Conservation (phyloP, 768 basidiomycete genomes). For the Trametes elegans region DNA sequence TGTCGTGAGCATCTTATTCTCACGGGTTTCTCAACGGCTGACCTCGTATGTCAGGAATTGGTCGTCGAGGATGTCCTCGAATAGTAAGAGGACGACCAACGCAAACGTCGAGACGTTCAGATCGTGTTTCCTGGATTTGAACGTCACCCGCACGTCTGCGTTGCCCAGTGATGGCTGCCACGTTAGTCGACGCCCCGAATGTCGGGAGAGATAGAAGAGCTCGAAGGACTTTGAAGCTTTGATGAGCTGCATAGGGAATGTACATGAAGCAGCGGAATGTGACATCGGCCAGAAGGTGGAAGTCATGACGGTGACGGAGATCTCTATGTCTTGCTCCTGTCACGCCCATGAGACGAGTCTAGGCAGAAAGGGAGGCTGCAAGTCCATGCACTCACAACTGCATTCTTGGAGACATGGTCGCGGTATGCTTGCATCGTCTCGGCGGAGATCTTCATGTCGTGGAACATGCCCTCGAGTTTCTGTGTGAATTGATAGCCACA, state of each 20-base stretch:
- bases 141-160: conserved; percentile 82
- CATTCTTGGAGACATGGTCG: conserved; percentile 49
- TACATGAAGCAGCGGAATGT: conserved; percentile 60
- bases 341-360: neutral
- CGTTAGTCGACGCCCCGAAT: conserved; percentile 85
- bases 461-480: conserved; percentile 98
- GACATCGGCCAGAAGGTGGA: conserved; percentile 95
- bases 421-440: conserved; percentile 82
- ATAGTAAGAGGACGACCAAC: conserved; percentile 82
- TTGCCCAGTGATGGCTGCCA: conserved; percentile 92
- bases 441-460: conserved; percentile 86
- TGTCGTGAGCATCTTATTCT: no score
- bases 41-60: conserved; percentile 79
- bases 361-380: neutral
- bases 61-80: conserved; percentile 66
- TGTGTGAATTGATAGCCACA: conserved; percentile 97
- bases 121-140: conserved; percentile 81
- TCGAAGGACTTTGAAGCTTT: conserved; percentile 77
- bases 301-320: conserved; percentile 91
- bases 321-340: conserved; percentile 73
- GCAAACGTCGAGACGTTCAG: conserved; percentile 91
- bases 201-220: conserved; percentile 83
- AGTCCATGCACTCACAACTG: conserved; percentile 47
- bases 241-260: conserved; percentile 61
- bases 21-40: conserved; percentile 22